Conservation (phyloP, 108 stramenopile species). For the Cylindrotheca closterium region DNA sequence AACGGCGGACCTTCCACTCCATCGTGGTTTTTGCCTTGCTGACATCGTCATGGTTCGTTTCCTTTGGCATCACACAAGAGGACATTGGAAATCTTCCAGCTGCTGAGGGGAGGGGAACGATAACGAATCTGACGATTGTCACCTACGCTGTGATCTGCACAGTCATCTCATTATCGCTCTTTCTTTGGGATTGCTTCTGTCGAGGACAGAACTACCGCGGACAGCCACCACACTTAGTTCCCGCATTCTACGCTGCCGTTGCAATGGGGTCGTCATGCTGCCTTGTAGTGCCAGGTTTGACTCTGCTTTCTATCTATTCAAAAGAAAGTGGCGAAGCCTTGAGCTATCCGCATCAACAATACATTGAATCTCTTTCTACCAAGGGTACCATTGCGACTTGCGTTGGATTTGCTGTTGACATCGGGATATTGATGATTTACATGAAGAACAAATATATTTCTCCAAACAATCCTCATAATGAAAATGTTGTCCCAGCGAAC, state of each 20-base stretch:
- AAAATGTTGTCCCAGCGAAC: no score
- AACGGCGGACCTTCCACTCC: background rate
- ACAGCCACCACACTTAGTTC: background rate
- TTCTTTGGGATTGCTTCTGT: background rate
- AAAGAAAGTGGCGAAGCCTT: background rate
- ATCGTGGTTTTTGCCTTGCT: background rate
- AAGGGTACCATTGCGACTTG: background rate
- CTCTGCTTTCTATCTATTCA: background rate
- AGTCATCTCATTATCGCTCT: background rate
- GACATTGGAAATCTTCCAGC: background rate
- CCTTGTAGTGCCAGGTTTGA: background rate
- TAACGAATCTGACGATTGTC: background rate
- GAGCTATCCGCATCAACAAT: background rate
- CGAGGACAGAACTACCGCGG: background rate
- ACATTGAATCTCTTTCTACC: background rate
- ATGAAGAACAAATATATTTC: background rate
- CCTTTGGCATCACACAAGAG: background rate
- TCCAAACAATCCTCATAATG: no score
- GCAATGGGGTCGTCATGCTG: background rate
- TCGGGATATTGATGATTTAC: background rate
- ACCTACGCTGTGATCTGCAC: background rate
- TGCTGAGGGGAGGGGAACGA: background rate
- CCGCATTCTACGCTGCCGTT: background rate
- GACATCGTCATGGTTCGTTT: background rate
- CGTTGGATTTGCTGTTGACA: background rate